These are phyloP conservation scores for Stenocarpella maydis DNA, from an alignment of 2,329 filamentous ascomycete genomes.

Conservation along the genomic window DNA sequence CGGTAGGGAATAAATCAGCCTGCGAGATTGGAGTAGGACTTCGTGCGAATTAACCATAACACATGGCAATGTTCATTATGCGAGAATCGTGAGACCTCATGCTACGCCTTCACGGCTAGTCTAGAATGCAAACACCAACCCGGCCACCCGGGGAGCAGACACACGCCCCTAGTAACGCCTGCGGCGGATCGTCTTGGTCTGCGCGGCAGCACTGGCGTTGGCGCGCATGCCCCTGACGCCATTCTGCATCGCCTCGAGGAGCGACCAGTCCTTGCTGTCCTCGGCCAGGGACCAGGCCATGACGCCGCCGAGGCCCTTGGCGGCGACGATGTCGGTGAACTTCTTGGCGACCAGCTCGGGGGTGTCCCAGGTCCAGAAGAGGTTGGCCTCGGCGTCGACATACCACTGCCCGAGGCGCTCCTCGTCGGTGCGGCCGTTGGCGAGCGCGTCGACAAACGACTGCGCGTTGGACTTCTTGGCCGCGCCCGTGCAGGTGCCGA, in stretches of 20 bases:
- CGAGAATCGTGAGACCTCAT: neutral
- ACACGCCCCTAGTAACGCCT: slow-evolving; percentile 21
- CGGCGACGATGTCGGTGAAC: slow-evolving; percentile 53
- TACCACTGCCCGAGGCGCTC: slow-evolving; percentile 63
- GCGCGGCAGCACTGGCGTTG: neutral
- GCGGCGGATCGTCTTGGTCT: slow-evolving; percentile 18
- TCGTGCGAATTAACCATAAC: neutral
- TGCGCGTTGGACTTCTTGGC: slow-evolving; percentile 33
- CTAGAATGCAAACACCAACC: neutral
- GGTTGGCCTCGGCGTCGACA: slow-evolving; percentile 53
- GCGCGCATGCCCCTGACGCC: slow-evolving; percentile 37
- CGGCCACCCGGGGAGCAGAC: neutral
- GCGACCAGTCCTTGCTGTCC: slow-evolving; percentile 54
- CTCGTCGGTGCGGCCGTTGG: slow-evolving; percentile 53
- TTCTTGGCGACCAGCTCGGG: slow-evolving; percentile 56
- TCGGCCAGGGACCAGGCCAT: slow-evolving; percentile 63
- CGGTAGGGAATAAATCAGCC: neutral
- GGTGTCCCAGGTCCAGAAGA: slow-evolving; percentile 67
- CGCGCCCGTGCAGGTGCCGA: slow-evolving; percentile 35
- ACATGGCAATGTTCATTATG: slow-evolving; percentile 7
- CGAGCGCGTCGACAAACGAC: slow-evolving; percentile 53
- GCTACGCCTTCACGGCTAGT: neutral
- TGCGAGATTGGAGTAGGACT: rapidly evolving
- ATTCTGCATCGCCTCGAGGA: slow-evolving; percentile 52
- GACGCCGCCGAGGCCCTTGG: slow-evolving; percentile 55